A percentile compares a stretch with the other conserved stretches of the same genome.
Conservation (phyloP, 768 basidiomycete genomes). For the Gyrodon lividus region DNA sequence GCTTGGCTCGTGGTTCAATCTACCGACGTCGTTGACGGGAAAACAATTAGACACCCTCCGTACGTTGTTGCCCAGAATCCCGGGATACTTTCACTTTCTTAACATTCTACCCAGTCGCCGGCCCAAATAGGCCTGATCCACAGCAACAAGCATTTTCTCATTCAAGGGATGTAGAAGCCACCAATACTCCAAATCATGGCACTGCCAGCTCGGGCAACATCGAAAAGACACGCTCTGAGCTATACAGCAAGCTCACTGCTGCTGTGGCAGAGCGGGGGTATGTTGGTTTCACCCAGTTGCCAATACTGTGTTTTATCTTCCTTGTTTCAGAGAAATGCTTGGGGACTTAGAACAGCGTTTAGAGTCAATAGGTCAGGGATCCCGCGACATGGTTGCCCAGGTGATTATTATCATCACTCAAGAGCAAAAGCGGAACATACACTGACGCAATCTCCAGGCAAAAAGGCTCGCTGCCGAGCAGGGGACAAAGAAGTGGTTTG, state of each 20-base stretch:
- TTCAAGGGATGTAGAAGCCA: not conserved
- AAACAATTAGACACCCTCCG: slow-evolving; percentile 59
- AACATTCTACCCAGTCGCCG: slow-evolving; percentile 49
- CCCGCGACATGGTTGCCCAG: slow-evolving; percentile 64
- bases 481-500: slow-evolving; percentile 65
- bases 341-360: slow-evolving; percentile 61
- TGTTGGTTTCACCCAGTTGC: slow-evolving; percentile 12
- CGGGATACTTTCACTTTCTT: not conserved
- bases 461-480: slow-evolving; percentile 64
- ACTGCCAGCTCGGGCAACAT: slow-evolving; percentile 32
- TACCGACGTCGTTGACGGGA: slow-evolving; percentile 49
- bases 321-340: slow-evolving; percentile 52
- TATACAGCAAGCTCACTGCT: slow-evolving; percentile 49
- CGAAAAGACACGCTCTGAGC: slow-evolving; percentile 35
- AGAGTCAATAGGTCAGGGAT: slow-evolving; percentile 63
- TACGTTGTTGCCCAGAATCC: slow-evolving; percentile 32
- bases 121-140: slow-evolving; percentile 59
- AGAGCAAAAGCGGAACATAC: not conserved
- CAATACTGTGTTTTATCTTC: not conserved
- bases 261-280: slow-evolving; percentile 67
- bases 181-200: slow-evolving; percentile 3
- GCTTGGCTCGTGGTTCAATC: slow-evolving; percentile 55
- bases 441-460: slow-evolving; percentile 39
- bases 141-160: slow-evolving; percentile 20
- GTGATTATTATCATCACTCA: slow-evolving; percentile 29